A percentile compares a stretch with the other conserved stretches of the same genome.
Conservation (phyloP, 768 basidiomycete genomes). For the Tricholoma furcatifolium region DNA sequence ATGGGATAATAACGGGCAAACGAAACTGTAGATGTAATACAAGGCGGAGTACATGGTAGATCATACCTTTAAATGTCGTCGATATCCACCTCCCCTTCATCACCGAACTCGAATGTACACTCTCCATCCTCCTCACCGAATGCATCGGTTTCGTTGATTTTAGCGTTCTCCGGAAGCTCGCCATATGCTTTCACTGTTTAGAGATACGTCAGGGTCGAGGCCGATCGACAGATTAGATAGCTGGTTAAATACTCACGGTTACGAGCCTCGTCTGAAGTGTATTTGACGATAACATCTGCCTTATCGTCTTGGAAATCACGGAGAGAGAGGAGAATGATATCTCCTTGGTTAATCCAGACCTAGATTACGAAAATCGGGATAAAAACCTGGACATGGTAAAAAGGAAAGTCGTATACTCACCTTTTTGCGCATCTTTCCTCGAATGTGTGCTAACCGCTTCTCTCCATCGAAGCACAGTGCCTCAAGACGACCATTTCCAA, state of each 20-base stretch:
- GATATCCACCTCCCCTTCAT: conserved; percentile 86
- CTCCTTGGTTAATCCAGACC: conserved; percentile 99
- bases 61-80: conserved; percentile 69
- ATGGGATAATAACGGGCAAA: conserved; percentile 11
- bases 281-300: conserved; percentile 99
- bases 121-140: conserved; percentile 91
- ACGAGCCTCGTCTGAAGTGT: conserved; percentile 93
- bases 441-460: conserved; percentile 95
- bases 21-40: conserved; percentile 9
- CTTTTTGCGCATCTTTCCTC: conserved; percentile 99
- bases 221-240: not conserved
- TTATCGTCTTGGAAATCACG: conserved; percentile 99
- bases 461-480: conserved; percentile 98
- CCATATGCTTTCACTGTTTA: conserved; percentile 98
- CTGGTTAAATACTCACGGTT: conserved; percentile 48
- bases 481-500: conserved; percentile 96
- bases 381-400: conserved; percentile 5
- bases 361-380: conserved; percentile 27
- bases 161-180: conserved; percentile 93
- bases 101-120: conserved; percentile 87
- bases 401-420: conserved; percentile 40
- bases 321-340: conserved; percentile 90
- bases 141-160: conserved; percentile 95
- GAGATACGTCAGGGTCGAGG: conserved; percentile 2
- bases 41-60: conserved; percentile 4